Evolutionary conservation across 805 yeast genomes (phyloP).

Genomic region (Monosporozyma siamensis): DNA sequence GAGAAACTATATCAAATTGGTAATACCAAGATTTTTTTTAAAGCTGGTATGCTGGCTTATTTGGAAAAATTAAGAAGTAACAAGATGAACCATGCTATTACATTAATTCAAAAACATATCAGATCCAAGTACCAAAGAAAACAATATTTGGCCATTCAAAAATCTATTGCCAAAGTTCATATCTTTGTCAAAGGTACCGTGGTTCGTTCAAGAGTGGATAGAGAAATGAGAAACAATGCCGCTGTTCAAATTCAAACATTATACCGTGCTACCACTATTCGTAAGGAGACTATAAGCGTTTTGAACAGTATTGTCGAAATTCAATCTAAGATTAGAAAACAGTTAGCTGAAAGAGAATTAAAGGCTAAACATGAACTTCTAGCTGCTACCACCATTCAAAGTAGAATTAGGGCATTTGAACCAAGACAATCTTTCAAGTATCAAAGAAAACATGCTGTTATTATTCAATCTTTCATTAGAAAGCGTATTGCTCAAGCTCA

Average conservation of each 20-base stretch:
- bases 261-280: slow-evolving; percentile 44
- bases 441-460: slow-evolving; percentile 47
- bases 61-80: slow-evolving; percentile 79
- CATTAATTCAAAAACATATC: slow-evolving; percentile 74
- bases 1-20: slow-evolving; percentile 76
- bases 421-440: slow-evolving; percentile 47
- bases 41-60: slow-evolving; percentile 92
- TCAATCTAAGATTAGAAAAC: slow-evolving; percentile 46
- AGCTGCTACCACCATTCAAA: slow-evolving; percentile 69
- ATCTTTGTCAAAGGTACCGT: slow-evolving; percentile 53
- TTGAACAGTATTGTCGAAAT: slow-evolving; percentile 31
- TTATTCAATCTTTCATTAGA: slow-evolving; percentile 71
- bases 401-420: slow-evolving; percentile 54
- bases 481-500: slow-evolving; percentile 63
- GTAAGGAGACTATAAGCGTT: slow-evolving; percentile 30
- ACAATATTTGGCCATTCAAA: slow-evolving; percentile 44
- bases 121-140: slow-evolving; percentile 56
- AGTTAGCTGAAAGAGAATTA: slow-evolving; percentile 43
- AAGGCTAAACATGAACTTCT: slow-evolving; percentile 41
- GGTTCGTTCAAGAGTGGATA: slow-evolving; percentile 45
- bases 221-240: slow-evolving; percentile 48
- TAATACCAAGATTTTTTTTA: slow-evolving; percentile 85
- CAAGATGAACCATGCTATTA: slow-evolving; percentile 69
- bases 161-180: slow-evolving; percentile 50
- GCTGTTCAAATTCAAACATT: slow-evolving; percentile 66